phyloP scores from a whole-genome alignment of 345 rosid species.

The Aquilaria malaccensis region DNA sequence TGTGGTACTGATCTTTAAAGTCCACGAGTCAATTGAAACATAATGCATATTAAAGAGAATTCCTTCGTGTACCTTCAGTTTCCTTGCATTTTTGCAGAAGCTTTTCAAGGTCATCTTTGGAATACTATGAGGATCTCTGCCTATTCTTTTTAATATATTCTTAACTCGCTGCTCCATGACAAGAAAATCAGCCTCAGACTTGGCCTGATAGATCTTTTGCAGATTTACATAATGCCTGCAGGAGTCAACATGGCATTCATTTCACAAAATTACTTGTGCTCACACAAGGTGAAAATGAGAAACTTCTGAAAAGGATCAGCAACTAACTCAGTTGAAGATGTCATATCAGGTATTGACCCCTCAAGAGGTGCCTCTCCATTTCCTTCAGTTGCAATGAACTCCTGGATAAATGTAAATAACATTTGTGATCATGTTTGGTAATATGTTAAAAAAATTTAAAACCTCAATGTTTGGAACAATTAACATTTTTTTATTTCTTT shows the following conservation, averaged over 20 bases:
- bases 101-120: slow-evolving; percentile 55
- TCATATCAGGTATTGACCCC: slow-evolving; percentile 99
- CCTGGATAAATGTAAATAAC: slow-evolving; percentile 33
- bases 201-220: slow-evolving; percentile 84
- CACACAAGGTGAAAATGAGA: background rate
- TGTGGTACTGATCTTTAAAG: too few species aligned
- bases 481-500: background rate
- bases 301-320: background rate
- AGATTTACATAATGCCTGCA: slow-evolving; percentile 77
- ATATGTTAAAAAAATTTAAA: too few species aligned
- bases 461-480: slow-evolving; percentile 3
- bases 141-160: slow-evolving; percentile 58
- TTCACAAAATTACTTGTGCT: background rate
- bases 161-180: slow-evolving; percentile 58
- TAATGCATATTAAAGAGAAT: too few species aligned
- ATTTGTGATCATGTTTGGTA: too few species aligned
- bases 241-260: background rate
- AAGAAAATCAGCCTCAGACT: slow-evolving; percentile 90
- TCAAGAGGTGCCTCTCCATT: slow-evolving; percentile 90
- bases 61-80: slow-evolving; percentile 56
- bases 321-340: slow-evolving; percentile 97
- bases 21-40: too few species aligned
- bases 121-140: slow-evolving; percentile 66
- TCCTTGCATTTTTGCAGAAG: slow-evolving; percentile 89
- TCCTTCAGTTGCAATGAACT: slow-evolving; percentile 83